phyloP scores from a whole-genome alignment of 2,329 filamentous ascomycete genomes.

The Colletotrichum limetticola region DNA sequence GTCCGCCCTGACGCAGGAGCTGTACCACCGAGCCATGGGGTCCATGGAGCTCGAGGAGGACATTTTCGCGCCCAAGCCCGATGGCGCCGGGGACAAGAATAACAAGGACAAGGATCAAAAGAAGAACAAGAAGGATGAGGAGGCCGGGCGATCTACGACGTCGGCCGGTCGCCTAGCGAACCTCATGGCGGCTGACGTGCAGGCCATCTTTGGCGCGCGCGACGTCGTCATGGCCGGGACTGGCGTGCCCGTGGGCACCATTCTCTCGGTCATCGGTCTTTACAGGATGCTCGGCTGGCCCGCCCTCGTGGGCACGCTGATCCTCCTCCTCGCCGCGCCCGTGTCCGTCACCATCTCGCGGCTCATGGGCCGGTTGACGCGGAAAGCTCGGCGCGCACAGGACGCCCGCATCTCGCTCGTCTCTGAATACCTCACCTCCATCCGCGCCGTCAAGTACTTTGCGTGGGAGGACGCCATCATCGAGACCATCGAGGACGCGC shows the following conservation, averaged over 20 bases:
- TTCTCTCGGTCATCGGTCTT: slow-evolving; percentile 60
- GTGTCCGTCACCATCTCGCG: slow-evolving; percentile 61
- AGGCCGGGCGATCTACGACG: slow-evolving; percentile 45
- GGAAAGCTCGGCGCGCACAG: slow-evolving; percentile 63
- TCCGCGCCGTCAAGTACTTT: slow-evolving; percentile 70
- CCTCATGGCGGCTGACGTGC: slow-evolving; percentile 68
- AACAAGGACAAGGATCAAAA: slow-evolving; percentile 39
- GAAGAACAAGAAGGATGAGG: slow-evolving; percentile 42
- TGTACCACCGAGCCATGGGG: slow-evolving; percentile 65
- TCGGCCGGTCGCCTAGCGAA: slow-evolving; percentile 64
- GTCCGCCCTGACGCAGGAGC: slow-evolving; percentile 66
- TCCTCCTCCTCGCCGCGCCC: slow-evolving; percentile 60
- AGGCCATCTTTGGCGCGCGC: slow-evolving; percentile 62
- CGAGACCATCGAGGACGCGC: slow-evolving; percentile 60
- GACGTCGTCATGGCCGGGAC: slow-evolving; percentile 60
- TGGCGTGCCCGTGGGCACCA: slow-evolving; percentile 58
- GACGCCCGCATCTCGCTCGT: slow-evolving; percentile 67
- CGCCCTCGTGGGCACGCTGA: slow-evolving; percentile 61
- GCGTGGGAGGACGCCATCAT: slow-evolving; percentile 67
- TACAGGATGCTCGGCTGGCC: slow-evolving; percentile 67
- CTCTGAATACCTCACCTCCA: slow-evolving; percentile 67
- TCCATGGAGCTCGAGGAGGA: slow-evolving; percentile 70
- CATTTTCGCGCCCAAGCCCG: slow-evolving; percentile 48
- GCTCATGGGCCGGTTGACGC: slow-evolving; percentile 60
- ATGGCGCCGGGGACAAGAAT: slow-evolving; percentile 18